Evolutionary conservation across 768 basidiomycete genomes (phyloP), one percentile per base, ranked within the genome.

Genomic region (Flagelloscypha sp.): DNA sequence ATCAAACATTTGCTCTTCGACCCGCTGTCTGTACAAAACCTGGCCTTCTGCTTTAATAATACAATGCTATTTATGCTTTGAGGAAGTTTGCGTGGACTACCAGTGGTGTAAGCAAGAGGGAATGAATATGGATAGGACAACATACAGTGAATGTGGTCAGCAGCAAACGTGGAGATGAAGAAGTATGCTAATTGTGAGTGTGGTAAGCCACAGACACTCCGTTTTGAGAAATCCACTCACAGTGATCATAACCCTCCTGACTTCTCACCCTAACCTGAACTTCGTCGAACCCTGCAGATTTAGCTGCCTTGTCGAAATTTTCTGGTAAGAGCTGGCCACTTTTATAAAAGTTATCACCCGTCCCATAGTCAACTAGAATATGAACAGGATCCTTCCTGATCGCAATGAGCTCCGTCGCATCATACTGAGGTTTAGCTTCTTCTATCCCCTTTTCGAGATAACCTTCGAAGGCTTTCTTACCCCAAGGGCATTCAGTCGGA

Each of bases 311-410:
- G 39, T 84, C 56, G 54, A 98, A 93, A 53, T 82, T 83, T 48
- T 94, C 86, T 0, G 94, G 95, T 35, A 88, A 72, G 10, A 99
- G 74, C 55, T 98, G 93, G 19, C 80, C 79, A 46, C 87, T 68
- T 48, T 84, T 72, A 58, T 84, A 81, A 54, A 90, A 95, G 33
- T 82, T 67, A 58, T 95, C 93, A 9, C 57, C 71, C 19, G 78
- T 80, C 19, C 87, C 85, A 58, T 85, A 90, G 62, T 98, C 93
- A 21, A 97, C 62, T 40, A 95, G 66, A 42, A 98, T 74, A 42
- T 84, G 76, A 35, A 90, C 65, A 2, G 80, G 71, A 7, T 73
- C 76, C 35, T 68, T 73, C 37, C 60, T 59, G 50, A 64, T 72
- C 24, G 70, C 51, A 33, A 99, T 76, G 40, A 98, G 72, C 48